Evolutionary conservation across 495 filamentous ascomycete genomes (phyloP).

Genomic region (Penicillium fimorum): DNA sequence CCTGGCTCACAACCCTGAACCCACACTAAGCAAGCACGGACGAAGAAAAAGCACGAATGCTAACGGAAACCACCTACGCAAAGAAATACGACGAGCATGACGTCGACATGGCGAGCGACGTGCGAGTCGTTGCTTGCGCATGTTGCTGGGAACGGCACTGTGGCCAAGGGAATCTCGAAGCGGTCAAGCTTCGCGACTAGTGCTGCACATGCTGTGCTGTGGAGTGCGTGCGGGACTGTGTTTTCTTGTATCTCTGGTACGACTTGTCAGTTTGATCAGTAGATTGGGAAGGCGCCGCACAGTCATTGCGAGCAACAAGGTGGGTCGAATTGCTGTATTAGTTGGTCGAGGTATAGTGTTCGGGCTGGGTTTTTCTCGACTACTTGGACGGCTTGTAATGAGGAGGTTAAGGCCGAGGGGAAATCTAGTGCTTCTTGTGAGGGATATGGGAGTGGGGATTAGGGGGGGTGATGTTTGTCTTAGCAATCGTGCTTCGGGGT

Average conservation of each 20-base stretch:
- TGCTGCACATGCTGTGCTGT: constrained; percentile 3
- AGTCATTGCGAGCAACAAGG: constrained; percentile 1
- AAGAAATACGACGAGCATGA: constrained; percentile 2
- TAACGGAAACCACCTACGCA: neutral
- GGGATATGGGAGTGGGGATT: neutral
- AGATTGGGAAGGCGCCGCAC: neutral
- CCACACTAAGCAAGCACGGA: neutral
- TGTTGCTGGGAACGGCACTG: neutral
- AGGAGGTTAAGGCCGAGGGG: neutral
- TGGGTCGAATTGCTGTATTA: constrained; percentile 1
- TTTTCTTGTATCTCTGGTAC: neutral
- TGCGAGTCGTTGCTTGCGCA: neutral
- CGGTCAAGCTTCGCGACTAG: neutral
- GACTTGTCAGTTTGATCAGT: neutral
- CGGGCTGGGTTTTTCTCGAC: constrained; percentile 1
- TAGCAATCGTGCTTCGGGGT: constrained; percentile 3
- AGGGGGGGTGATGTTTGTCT: constrained; percentile 7
- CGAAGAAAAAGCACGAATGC: neutral
- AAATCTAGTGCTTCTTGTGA: constrained; percentile 3
- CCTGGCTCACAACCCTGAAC: neutral
- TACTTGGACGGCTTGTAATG: constrained; percentile 5
- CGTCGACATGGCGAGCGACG: neutral
- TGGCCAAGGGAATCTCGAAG: neutral
- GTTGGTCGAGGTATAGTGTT: constrained; percentile 6
- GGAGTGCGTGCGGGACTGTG: neutral